A percentile compares a stretch with the other conserved stretches of the same genome.
These are phyloP conservation scores for Bruguiera parviflora DNA, from an alignment of 345 rosid species.

Conservation along the genomic window DNA sequence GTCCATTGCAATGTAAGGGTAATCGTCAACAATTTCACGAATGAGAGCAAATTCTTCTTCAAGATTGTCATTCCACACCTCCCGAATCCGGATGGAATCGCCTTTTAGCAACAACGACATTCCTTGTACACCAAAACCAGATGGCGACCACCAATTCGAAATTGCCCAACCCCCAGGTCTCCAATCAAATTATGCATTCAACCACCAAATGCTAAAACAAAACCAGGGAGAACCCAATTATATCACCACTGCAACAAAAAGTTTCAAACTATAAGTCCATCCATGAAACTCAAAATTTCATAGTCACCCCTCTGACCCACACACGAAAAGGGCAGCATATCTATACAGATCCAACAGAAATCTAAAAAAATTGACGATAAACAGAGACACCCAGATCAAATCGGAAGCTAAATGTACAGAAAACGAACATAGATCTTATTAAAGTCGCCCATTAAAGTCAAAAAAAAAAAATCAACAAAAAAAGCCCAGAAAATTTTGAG, in stretches of 20 bases:
- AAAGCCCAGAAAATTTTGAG: not conserved
- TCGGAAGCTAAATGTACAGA: too few species aligned
- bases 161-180: slow-evolving; percentile 2
- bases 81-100: slow-evolving; percentile 61
- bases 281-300: too few species aligned
- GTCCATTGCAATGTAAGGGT: slow-evolving; percentile 69
- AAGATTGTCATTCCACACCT: slow-evolving; percentile 67
- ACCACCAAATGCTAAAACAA: slow-evolving; percentile 1
- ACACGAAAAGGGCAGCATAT: too few species aligned
- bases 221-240: slow-evolving; percentile 1
- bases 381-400: too few species aligned
- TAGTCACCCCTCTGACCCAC: too few species aligned
- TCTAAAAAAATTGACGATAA: too few species aligned
- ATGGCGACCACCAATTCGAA: not conserved
- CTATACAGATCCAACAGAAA: too few species aligned
- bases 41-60: slow-evolving; percentile 51
- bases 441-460: too few species aligned
- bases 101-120: slow-evolving; percentile 57
- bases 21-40: slow-evolving; percentile 52
- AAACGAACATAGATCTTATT: too few species aligned
- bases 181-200: slow-evolving; percentile 3
- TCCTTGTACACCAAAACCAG: not conserved
- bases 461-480: too few species aligned
- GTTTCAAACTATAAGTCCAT: not conserved
- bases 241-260: slow-evolving; percentile 11